These are phyloP conservation scores for Saccharomyces mikatae DNA, from an alignment of 805 yeast species.

Conservation along the genomic window DNA sequence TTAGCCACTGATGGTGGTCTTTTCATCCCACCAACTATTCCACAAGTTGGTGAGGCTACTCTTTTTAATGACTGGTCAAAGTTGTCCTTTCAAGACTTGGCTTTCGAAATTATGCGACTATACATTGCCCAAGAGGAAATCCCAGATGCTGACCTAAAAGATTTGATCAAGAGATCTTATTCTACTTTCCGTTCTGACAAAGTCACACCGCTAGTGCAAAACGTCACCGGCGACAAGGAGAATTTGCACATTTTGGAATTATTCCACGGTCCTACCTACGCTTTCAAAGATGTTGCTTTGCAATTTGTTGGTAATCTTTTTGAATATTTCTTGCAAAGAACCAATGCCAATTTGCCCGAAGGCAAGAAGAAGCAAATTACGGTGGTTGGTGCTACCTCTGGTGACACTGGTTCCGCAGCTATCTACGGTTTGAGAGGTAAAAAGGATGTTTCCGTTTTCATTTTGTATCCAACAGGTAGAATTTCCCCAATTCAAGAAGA, in stretches of 20 bases:
- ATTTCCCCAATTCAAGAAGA: slow-evolving; percentile 96
- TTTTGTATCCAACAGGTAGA: slow-evolving; percentile 93
- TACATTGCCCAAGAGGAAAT: slow-evolving; percentile 72
- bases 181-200: slow-evolving; percentile 81
- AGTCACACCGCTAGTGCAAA: slow-evolving; percentile 72
- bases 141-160: slow-evolving; percentile 55
- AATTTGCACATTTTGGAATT: slow-evolving; percentile 75
- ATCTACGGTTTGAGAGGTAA: slow-evolving; percentile 95
- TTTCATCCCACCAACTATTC: slow-evolving; percentile 79
- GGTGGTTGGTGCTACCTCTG: slow-evolving; percentile 98
- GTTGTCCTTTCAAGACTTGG: slow-evolving; percentile 75
- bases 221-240: slow-evolving; percentile 47
- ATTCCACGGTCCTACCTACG: slow-evolving; percentile 98
- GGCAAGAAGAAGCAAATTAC: slow-evolving; percentile 72
- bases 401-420: slow-evolving; percentile 99
- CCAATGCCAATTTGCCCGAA: slow-evolving; percentile 47
- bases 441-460: slow-evolving; percentile 95
- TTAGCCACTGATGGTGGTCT: slow-evolving; percentile 96
- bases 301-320: slow-evolving; percentile 96
- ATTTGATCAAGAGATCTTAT: slow-evolving; percentile 63
- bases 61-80: slow-evolving; percentile 62
- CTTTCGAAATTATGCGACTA: slow-evolving; percentile 74
- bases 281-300: slow-evolving; percentile 96
- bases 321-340: slow-evolving; percentile 80
- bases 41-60: slow-evolving; percentile 47